Evolutionary conservation across 495 filamentous ascomycete genomes (phyloP), one percentile per base, ranked within the genome.

Genomic region (Podospora tetraspora): DNA sequence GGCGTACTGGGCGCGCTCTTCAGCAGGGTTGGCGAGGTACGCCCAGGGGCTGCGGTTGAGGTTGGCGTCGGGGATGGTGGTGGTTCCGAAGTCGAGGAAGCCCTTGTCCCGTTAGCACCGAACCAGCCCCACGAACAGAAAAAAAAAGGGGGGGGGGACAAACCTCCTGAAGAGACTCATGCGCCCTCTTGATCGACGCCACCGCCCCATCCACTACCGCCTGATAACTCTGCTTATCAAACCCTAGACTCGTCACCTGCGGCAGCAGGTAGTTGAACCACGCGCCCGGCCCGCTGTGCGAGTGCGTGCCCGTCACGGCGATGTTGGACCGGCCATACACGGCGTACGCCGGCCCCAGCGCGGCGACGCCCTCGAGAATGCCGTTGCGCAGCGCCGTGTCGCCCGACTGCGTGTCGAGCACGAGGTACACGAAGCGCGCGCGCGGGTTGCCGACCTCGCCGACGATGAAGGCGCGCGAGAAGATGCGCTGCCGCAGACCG

Each of bases 241-340:
- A 97, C 0, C 94, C 94, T 67, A 87, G 86, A 73, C 90, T 94
- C 0, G 94, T 96, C 72, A 99, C 91, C 77, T 97, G 95, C 11
- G 95, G 94, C 23, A 99, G 83, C 6, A 99, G 85, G 76, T 99
- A 99, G 76, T 99, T 99, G 69, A 96, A 83, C 94, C 93, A 99
- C 23, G 92, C 94, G 3, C 90, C 94, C 16, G 94, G 94, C 0
- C 94, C 94, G 13, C 93, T 91, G 78, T 99, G 94, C 10, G 91
- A 94, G 78, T 99, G 94, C 3, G 95, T 97, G 22, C 95, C 94
- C 3, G 91, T 96, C 19, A 99, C 84, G 37, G 94, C 94, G 43
- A 99, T 78, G 78, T 97, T 99, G 67, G 90, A 86, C 67, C 93
- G 88, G 60, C 85, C 87, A 76, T 97, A 99, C 52, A 87, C 78